phyloP scores from a whole-genome alignment of 192 early-diverging fungal genomes.

The Podila epicladia region DNA sequence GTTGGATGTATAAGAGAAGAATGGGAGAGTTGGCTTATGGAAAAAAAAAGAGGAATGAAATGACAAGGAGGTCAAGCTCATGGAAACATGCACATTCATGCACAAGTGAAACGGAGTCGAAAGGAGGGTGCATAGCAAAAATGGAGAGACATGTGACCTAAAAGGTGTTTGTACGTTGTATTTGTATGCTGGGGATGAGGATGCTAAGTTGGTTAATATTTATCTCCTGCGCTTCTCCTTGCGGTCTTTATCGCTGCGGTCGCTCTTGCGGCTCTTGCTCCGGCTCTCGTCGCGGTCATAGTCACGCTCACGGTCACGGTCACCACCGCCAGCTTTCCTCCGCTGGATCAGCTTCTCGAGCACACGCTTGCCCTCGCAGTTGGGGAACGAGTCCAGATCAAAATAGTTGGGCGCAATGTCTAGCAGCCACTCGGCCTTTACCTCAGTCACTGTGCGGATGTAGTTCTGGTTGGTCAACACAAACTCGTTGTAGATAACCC shows the following conservation, averaged over 20 bases:
- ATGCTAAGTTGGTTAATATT: background rate
- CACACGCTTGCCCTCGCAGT: slow-evolving; percentile 90
- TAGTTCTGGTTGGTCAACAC: slow-evolving; percentile 96
- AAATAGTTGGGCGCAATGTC: slow-evolving; percentile 92
- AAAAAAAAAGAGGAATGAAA: background rate
- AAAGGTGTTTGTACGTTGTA: background rate
- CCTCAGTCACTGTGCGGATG: slow-evolving; percentile 92
- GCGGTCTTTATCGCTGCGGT: slow-evolving; percentile 38
- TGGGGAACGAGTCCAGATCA: slow-evolving; percentile 90
- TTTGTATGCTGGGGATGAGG: background rate
- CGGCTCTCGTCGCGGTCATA: slow-evolving; percentile 17
- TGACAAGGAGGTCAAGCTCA: background rate
- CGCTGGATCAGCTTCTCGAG: slow-evolving; percentile 75
- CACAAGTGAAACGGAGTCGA: background rate
- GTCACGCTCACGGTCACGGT: slow-evolving; percentile 23
- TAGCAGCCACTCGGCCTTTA: slow-evolving; percentile 87
- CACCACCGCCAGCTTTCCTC: slow-evolving; percentile 52
- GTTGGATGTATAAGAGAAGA: background rate
- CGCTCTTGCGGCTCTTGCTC: slow-evolving; percentile 43
- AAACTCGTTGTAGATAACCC: slow-evolving; percentile 99
- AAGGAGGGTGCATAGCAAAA: background rate
- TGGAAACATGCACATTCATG: background rate
- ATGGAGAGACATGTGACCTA: background rate
- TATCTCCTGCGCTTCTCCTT: slow-evolving; percentile 47
- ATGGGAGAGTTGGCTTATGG: background rate